Evolutionary conservation across 495 filamentous ascomycete species (phyloP), one percentile per base, ranked within the genome.

Genomic region (Mycothermus thermophilus): DNA sequence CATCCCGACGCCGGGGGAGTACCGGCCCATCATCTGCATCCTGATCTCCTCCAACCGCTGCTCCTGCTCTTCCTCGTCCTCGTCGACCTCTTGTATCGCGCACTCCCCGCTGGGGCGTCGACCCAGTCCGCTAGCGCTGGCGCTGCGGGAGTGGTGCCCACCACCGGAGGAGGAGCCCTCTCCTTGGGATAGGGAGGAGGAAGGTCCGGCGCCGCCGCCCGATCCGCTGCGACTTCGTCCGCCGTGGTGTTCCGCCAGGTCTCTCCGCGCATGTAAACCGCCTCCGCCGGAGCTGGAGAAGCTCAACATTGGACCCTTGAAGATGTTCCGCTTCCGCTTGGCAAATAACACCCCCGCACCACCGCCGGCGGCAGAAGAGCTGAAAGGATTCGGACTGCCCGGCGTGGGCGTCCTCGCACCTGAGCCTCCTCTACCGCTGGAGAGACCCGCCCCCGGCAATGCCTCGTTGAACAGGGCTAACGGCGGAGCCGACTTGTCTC

Each of bases 31-130:
- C n/a, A n/a, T n/a, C n/a, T n/a, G n/a, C n/a, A n/a, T n/a, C n/a
- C n/a, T n/a, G n/a, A n/a, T n/a, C n/a, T n/a, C n/a, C n/a, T n/a
- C n/a, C n/a, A n/a, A 38, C 43, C 44, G 47, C 22, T 42, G 44
- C 19, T 44, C 52, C 1, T 52, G 50, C 27, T 48, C 61, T 18
- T 51, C 47, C 5, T 70, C 76, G 34, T 84, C 80, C 40, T 82
- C 74, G 21, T 92, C 83, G 51, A 81, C 85, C 46, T 93, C 86
- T 44, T 86, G 80, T 37, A 92, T 92, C 23, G 88, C 80, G 44
- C 76, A 61, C 44, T 77, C 67, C 44, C 82, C 71, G 52, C 77
- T 62, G 40, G n/a, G n/a, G n/a, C 73, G 52, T 27, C 69, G 53
- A 30, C 65, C 56, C 44, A 68, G 21, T 0, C 66, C 67, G 43